Conservation (phyloP, 441 rosid genomes). For the Jatropha multifida region DNA sequence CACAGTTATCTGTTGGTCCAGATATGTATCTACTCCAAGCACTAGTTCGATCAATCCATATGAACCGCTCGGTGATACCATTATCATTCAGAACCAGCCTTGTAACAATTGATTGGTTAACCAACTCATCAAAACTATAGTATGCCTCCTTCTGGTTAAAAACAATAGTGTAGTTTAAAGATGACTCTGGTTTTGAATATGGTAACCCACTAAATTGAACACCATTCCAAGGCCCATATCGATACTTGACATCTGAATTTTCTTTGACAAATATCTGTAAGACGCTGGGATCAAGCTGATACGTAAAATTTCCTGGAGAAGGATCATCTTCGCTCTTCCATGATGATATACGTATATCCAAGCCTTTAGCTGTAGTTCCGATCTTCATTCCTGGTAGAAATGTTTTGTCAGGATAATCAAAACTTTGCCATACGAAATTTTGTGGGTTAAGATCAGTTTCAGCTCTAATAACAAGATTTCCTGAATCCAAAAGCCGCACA, state of each 20-base stretch:
- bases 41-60: conserved; percentile 3
- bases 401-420: conserved; percentile 57
- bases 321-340: conserved; percentile 21
- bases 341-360: background rate
- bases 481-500: conserved; percentile 30
- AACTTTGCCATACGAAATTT: conserved; percentile 59
- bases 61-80: background rate
- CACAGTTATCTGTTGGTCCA: conserved; percentile 11
- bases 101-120: background rate
- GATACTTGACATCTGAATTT: background rate
- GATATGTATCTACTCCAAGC: background rate
- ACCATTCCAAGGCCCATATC: background rate
- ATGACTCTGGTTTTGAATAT: background rate
- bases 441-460: conserved; percentile 16
- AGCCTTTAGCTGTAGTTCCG: background rate
- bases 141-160: background rate
- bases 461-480: conserved; percentile 41
- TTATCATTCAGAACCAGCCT: background rate
- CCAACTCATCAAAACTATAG: background rate
- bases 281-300: background rate
- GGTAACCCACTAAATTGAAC: background rate
- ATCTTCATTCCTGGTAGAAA: conserved; percentile 59
- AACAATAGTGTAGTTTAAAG: background rate
- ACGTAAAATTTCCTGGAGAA: conserved; percentile 6
- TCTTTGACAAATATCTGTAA: background rate